phyloP scores from a whole-genome alignment of 805 yeast species.

The Isabelozyma heimii region DNA sequence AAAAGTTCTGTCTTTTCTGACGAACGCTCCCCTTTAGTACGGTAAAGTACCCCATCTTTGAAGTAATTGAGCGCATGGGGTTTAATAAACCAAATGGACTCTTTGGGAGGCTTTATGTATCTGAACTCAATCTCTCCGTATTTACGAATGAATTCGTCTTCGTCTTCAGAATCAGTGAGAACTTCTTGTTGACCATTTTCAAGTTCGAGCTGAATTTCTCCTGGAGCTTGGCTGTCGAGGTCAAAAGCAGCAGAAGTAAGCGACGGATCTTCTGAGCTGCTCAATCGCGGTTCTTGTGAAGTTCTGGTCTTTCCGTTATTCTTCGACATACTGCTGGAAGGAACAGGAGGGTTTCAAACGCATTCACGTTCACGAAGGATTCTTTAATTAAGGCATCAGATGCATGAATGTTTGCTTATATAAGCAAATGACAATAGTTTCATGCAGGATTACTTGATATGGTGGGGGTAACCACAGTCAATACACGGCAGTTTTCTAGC shows the following conservation, averaged over 20 bases:
- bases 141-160: slow-evolving; percentile 43
- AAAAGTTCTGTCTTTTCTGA: slow-evolving; percentile 56
- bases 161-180: slow-evolving; percentile 29
- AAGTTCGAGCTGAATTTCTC: neutral
- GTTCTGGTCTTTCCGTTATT: too few species aligned
- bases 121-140: slow-evolving; percentile 49
- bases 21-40: slow-evolving; percentile 55
- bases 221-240: neutral
- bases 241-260: neutral
- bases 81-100: slow-evolving; percentile 38
- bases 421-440: neutral
- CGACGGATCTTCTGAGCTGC: neutral
- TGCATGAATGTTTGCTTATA: neutral
- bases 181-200: neutral
- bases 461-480: too few species aligned
- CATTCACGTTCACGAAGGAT: neutral
- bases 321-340: too few species aligned
- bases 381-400: too few species aligned
- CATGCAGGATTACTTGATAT: neutral
- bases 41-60: slow-evolving; percentile 51
- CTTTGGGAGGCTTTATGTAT: slow-evolving; percentile 43
- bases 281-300: neutral
- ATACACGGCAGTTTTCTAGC: too few species aligned
- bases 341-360: neutral
- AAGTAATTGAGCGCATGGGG: slow-evolving; percentile 65